Percentiles rank a stretch among this genome's conserved stretches.
phyloP scores from a whole-genome alignment of 495 filamentous ascomycete species.

The Clavariopsis aquatica region DNA sequence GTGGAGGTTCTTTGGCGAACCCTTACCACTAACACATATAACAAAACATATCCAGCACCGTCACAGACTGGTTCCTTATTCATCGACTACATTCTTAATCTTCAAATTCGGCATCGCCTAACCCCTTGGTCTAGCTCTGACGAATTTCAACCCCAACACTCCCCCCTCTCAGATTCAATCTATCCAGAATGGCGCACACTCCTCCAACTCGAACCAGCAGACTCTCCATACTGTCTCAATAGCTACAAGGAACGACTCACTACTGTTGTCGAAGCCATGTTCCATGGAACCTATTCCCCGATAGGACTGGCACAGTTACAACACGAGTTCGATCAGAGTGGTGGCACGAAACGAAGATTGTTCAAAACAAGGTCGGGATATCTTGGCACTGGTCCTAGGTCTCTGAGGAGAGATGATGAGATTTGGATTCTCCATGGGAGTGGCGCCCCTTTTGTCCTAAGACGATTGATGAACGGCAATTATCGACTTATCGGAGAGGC shows the following conservation, averaged over 20 bases:
- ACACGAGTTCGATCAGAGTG: constrained; percentile 29
- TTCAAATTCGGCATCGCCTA: constrained; percentile 32
- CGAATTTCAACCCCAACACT: constrained; percentile 34
- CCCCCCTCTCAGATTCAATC: constrained; percentile 26
- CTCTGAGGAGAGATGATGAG: constrained; percentile 27
- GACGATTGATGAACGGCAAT: constrained; percentile 10
- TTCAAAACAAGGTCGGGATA: constrained; percentile 25
- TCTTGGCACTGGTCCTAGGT: constrained; percentile 23
- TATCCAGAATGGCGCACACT: constrained; percentile 33
- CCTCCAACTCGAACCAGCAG: constrained; percentile 19
- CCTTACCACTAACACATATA: constrained; percentile 27
- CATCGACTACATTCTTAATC: constrained; percentile 34
- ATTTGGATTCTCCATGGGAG: constrained; percentile 26
- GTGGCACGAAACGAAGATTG: constrained; percentile 24
- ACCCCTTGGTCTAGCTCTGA: constrained; percentile 33
- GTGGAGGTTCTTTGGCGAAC: constrained; percentile 33
- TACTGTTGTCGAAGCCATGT: constrained; percentile 30
- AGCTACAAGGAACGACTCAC: constrained; percentile 21
- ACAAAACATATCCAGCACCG: constrained; percentile 25
- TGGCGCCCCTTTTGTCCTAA: constrained; percentile 24
- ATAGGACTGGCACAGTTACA: constrained; percentile 32
- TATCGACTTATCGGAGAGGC: constrained; percentile 34
- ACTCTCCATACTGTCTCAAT: constrained; percentile 11
- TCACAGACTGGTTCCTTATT: constrained; percentile 16
- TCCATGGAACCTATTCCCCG: constrained; percentile 32